Conservation (phyloP, 2,329 filamentous ascomycete species). For the Ustulina deusta region DNA sequence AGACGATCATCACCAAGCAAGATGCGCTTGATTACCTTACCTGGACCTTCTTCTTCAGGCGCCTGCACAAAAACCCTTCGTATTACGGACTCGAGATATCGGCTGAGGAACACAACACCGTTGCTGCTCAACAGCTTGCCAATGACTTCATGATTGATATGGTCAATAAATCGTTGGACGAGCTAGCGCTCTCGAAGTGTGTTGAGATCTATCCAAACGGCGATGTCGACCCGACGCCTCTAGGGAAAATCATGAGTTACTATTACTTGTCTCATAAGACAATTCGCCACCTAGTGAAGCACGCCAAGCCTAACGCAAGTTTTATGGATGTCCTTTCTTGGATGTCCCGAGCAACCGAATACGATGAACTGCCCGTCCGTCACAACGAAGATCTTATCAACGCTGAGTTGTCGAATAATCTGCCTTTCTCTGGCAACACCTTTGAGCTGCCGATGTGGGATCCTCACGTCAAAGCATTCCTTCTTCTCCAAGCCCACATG, state of each 20-base stretch:
- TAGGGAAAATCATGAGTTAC: constrained; percentile 99
- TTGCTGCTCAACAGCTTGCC: constrained; percentile 84
- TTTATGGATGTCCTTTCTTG: constrained; percentile 88
- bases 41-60: constrained; percentile 99
- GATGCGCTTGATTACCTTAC: constrained; percentile 97
- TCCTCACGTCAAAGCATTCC: constrained; percentile 95
- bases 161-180: constrained; percentile 85
- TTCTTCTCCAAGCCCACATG: constrained; percentile 95
- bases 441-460: constrained; percentile 95
- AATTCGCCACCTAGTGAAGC: constrained; percentile 82
- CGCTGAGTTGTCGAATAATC: constrained; percentile 83
- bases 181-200: constrained; percentile 87
- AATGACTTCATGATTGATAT: constrained; percentile 96
- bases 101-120: constrained; percentile 89
- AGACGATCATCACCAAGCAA: constrained; percentile 93
- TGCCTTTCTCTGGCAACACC: constrained; percentile 71
- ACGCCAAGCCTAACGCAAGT: constrained; percentile 79
- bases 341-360: constrained; percentile 95
- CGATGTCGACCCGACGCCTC: constrained; percentile 87
- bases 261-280: constrained; percentile 98
- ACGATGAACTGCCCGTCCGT: constrained; percentile 95
- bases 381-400: constrained; percentile 99
- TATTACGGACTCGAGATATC: constrained; percentile 97
- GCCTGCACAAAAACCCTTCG: constrained; percentile 96
- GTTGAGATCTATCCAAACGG: constrained; percentile 86